phyloP scores from a whole-genome alignment of 257 asterid genomes.

The Echium plantagineum region DNA sequence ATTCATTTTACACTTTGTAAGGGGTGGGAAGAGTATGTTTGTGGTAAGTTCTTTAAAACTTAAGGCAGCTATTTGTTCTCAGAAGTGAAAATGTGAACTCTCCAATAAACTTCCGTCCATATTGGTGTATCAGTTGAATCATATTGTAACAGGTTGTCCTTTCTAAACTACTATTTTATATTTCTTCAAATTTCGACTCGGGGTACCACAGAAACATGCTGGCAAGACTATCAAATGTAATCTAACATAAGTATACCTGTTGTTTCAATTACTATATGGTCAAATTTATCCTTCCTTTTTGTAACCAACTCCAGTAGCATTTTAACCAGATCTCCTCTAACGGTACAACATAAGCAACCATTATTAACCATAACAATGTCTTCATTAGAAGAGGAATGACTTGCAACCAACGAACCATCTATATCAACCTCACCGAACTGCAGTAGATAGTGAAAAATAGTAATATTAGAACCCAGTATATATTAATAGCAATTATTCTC shows the following conservation, averaged over 20 bases:
- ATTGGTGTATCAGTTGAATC: background rate
- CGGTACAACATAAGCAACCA: conserved; percentile 95
- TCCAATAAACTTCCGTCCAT: too few species aligned
- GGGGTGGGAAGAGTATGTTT: too few species aligned
- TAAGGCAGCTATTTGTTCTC: too few species aligned
- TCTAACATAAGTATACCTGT: conserved; percentile 42
- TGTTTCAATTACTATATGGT: conserved; percentile 92
- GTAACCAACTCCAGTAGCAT: conserved; percentile 88
- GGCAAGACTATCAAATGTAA: background rate
- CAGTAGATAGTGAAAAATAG: conserved; percentile 18
- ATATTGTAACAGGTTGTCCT: background rate
- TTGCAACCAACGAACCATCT: conserved; percentile 89
- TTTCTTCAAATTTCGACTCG: background rate
- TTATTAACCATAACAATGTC: conserved; percentile 91
- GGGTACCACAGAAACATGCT: background rate
- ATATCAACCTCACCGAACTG: conserved; percentile 99
- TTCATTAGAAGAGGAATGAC: conserved; percentile 82
- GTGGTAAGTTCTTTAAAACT: too few species aligned
- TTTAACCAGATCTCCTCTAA: conserved; percentile 94
- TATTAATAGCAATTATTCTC: background rate
- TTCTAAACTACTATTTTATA: background rate
- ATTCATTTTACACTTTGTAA: too few species aligned
- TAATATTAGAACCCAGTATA: conserved; percentile 1
- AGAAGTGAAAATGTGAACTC: background rate
- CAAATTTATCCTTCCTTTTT: conserved; percentile 66